Conservation (phyloP, 2,329 filamentous ascomycete species). For the Apiospora hydei region DNA sequence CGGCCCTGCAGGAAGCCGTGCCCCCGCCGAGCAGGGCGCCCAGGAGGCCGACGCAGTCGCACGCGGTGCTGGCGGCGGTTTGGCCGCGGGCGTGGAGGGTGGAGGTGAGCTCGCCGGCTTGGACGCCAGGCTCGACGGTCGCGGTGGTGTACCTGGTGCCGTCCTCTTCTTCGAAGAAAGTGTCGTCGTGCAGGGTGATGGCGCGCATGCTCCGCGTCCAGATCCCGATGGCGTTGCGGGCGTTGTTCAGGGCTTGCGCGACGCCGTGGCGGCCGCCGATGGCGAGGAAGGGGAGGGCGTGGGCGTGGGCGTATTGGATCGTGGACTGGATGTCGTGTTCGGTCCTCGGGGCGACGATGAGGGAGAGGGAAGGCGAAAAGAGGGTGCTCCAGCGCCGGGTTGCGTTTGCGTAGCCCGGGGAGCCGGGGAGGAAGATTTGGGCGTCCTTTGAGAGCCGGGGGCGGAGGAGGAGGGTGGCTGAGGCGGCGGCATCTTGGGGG, state of each 20-base stretch:
- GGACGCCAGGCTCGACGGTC: not conserved
- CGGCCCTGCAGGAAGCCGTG: constrained; percentile 61
- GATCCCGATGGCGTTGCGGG: not conserved
- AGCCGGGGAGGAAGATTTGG: not conserved
- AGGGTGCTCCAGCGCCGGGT: not conserved
- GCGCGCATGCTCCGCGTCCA: not conserved
- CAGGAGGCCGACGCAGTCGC: constrained; percentile 55
- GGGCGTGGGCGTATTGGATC: not conserved
- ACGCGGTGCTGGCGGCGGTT: constrained; percentile 25
- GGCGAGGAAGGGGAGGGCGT: not conserved
- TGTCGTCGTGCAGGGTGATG: not conserved
- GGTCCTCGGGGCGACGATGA: not conserved
- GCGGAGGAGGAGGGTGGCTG: not conserved
- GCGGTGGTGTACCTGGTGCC: not conserved
- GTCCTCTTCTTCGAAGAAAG: too few relatives aligned
- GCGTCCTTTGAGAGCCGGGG: not conserved
- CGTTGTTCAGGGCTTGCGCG: not conserved
- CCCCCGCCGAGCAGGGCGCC: constrained; percentile 66
- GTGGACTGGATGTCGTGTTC: constrained; percentile 1
- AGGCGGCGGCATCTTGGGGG: not conserved
- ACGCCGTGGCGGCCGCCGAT: constrained; percentile 17
- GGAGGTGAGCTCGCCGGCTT: not conserved
- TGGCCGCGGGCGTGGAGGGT: not conserved
- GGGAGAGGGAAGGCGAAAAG: not conserved
- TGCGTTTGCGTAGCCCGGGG: not conserved